Percentiles rank a stretch among this genome's conserved stretches.
Conservation (phyloP, 2,329 filamentous ascomycete genomes). For the Fusarium equiseti region DNA sequence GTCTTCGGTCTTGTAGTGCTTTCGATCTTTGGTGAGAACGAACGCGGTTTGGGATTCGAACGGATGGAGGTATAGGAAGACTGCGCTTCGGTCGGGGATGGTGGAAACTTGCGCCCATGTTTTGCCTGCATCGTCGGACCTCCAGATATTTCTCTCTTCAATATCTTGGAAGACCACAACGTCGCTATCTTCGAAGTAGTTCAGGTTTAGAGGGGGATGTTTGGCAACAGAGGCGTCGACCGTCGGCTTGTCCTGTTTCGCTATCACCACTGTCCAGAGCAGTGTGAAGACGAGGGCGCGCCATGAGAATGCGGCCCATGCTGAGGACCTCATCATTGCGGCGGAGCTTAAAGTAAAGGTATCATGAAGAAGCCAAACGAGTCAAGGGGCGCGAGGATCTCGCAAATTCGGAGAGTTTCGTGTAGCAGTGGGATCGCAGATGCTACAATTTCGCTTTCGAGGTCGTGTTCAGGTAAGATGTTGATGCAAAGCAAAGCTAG, state of each 20-base stretch:
- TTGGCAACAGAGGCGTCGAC: conserved; percentile 76
- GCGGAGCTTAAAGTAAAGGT: conserved; percentile 47
- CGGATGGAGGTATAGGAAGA: conserved; percentile 79
- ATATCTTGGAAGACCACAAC: conserved; percentile 80
- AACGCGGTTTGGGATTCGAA: conserved; percentile 85
- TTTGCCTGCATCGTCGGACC: conserved; percentile 83
- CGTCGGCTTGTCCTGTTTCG: conserved; percentile 75
- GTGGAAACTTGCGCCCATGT: conserved; percentile 77
- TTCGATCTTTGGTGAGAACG: conserved; percentile 74
- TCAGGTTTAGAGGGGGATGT: conserved; percentile 74
- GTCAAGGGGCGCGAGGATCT: conserved; percentile 19
- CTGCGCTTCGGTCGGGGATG: conserved; percentile 72
- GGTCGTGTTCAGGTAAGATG: conserved; percentile 18
- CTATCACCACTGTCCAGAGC: conserved; percentile 55
- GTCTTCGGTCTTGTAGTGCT: conserved; percentile 87
- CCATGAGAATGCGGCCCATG: conserved; percentile 61
- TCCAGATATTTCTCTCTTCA: conserved; percentile 74
- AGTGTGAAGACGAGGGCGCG: conserved; percentile 65
- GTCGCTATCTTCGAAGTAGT: conserved; percentile 93
- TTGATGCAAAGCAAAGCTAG: conserved; percentile 27
- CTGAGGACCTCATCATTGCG: conserved; percentile 68
- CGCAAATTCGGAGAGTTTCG: conserved; percentile 8
- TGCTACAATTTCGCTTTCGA: conserved; percentile 18
- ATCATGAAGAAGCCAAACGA: conserved; percentile 57
- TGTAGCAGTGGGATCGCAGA: conserved; percentile 1